phyloP scores from a whole-genome alignment of 371 early-diverging fungal species.

The Nematocida homosporus region DNA sequence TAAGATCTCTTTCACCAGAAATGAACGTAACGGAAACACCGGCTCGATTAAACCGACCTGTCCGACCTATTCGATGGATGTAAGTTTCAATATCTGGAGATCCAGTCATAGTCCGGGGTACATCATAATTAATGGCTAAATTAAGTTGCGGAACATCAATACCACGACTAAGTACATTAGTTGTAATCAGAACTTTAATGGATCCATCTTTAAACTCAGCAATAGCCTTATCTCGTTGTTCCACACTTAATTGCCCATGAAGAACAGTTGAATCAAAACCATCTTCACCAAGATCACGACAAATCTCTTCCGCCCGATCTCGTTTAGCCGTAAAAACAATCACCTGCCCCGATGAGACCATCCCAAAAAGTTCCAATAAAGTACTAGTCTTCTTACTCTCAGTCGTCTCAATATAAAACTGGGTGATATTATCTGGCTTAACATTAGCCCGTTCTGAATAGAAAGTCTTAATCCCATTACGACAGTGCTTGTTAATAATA shows the following conservation, averaged over 20 bases:
- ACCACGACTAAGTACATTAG: conserved; percentile 67
- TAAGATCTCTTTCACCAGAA: conserved; percentile 47
- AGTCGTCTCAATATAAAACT: conserved; percentile 86
- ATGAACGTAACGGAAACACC: conserved; percentile 93
- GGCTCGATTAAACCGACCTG: conserved; percentile 89
- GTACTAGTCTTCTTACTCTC: conserved; percentile 72
- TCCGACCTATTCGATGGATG: conserved; percentile 92
- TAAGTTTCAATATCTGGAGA: conserved; percentile 83
- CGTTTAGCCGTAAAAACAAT: conserved; percentile 83
- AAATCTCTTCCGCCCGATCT: conserved; percentile 76
- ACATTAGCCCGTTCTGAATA: conserved; percentile 76
- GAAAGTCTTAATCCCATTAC: conserved; percentile 76
- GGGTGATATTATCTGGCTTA: conserved; percentile 85
- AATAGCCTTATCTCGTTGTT: conserved; percentile 82
- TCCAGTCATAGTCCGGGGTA: conserved; percentile 72
- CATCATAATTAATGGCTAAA: conserved; percentile 90
- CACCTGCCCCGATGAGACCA: conserved; percentile 73
- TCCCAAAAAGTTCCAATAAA: conserved; percentile 77
- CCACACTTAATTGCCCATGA: conserved; percentile 77
- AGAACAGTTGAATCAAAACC: conserved; percentile 78
- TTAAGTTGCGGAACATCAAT: conserved; percentile 75
- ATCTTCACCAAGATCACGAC: conserved; percentile 73
- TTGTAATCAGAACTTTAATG: conserved; percentile 76
- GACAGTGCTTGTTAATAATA: conserved; percentile 75
- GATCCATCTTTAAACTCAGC: conserved; percentile 81